These are phyloP conservation scores for Babesia sp. DNA, from an alignment of 169 alveolate species.

Conservation along the genomic window DNA sequence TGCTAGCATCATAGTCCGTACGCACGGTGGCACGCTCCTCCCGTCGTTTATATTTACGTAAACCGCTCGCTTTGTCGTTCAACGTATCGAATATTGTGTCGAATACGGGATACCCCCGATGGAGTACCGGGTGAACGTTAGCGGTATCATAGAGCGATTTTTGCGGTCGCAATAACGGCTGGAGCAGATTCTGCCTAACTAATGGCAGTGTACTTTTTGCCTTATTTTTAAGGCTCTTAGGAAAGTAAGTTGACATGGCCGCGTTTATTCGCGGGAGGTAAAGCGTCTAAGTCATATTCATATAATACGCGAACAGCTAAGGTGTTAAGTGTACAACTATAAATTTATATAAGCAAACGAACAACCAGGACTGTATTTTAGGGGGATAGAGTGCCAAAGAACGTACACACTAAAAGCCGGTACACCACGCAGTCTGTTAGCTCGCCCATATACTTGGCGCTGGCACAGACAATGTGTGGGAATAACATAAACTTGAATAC, in stretches of 20 bases:
- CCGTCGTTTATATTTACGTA: conserved; percentile 42
- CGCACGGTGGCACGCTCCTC: conserved; percentile 13
- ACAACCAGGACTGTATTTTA: too few relatives aligned
- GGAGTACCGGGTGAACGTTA: conserved; percentile 52
- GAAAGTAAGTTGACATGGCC: conserved; percentile 65
- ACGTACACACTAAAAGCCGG: too few relatives aligned
- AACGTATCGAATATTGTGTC: conserved; percentile 64
- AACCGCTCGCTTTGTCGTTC: conserved; percentile 65
- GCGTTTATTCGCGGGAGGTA: neutral
- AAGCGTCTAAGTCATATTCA: neutral
- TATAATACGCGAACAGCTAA: neutral
- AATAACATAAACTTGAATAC: too few relatives aligned
- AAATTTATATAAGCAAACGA: too few relatives aligned
- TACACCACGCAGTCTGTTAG: too few relatives aligned
- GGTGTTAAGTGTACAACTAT: too few relatives aligned
- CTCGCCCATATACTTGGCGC: too few relatives aligned
- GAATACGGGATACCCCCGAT: conserved; percentile 65
- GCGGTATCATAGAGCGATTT: conserved; percentile 49
- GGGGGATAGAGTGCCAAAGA: too few relatives aligned
- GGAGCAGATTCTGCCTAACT: conserved; percentile 4
- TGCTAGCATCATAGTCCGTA: conserved; percentile 41
- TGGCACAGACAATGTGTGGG: too few relatives aligned
- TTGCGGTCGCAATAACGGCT: conserved; percentile 40
- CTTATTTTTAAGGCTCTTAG: conserved; percentile 61
- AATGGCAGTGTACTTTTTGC: conserved; percentile 50